Evolutionary conservation across 148 eudicot genomes (phyloP), one percentile per base, ranked within the genome.

Genomic region (Selenicereus undatus): DNA sequence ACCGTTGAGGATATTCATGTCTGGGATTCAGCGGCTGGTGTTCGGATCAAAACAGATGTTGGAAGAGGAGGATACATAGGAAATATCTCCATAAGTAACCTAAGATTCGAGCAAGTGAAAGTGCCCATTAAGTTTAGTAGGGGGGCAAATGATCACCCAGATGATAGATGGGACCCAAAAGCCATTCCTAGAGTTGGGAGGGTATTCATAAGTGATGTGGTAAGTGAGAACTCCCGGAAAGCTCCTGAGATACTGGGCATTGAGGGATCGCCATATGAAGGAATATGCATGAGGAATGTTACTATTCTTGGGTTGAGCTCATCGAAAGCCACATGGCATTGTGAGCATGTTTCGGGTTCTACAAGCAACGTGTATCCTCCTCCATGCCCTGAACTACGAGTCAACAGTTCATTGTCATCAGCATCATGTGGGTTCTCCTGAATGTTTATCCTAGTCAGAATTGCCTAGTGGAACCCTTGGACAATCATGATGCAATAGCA

Each of bases 91-190:
- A 80, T 94, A 62, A 84, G 78, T 58, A 92, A 94, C 77, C 82
- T 96, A 20, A 85, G 68, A 48, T 85, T 94, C 89, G 94, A 96
- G 52, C 85, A 91, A 80, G 98, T 95, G 1, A 96, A 92, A 76
- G 82, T 91, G n/a, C 99, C 98, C 11, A 85, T 96, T 76, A 87
- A 89, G 89, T 96, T 96, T 75, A 96, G 98, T 71, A 88, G 98
- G 75, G 99, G 98, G 3, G 96, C 99, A 3, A 87, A 94, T 83
- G 98, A 97, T 81, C 99, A 97, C 77, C 98, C 98, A 0, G 97
- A 94, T 66, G 91, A 90, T 62, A 78, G 81, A 29, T 97, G 97
- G 94, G 96, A 97, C 74, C 92, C 85, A 0, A 87, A 89, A 66
- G 97, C 98, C n/a, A 43, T 90, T 50, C 99, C 99, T 3, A 84